Percentiles rank a stretch among this genome's conserved stretches.
phyloP scores from a whole-genome alignment of 257 asterid genomes.

The Fraxinus excelsior region DNA sequence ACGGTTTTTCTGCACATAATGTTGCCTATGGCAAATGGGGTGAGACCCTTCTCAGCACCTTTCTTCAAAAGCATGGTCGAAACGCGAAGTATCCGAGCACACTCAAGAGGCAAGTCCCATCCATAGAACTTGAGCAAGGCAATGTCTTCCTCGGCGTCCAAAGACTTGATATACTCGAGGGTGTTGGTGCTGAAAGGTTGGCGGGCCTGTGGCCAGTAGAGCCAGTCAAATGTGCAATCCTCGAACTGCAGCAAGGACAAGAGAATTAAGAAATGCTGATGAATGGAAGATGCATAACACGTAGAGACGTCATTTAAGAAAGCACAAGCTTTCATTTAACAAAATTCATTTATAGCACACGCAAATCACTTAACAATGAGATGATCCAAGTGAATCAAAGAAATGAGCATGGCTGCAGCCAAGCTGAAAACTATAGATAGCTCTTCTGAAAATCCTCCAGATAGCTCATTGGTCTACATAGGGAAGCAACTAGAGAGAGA shows the following conservation, averaged over 20 bases:
- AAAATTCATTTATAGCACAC: not conserved
- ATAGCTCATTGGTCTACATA: not conserved
- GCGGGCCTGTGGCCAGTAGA: conserved; percentile 34
- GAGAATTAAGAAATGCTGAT: not conserved
- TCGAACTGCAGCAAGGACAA: conserved; percentile 25
- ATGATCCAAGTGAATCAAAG: not conserved
- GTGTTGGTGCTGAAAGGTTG: conserved; percentile 26
- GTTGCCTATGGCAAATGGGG: conserved; percentile 28
- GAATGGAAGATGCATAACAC: not conserved
- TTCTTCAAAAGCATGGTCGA: conserved; percentile 38
- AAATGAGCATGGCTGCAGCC: not conserved
- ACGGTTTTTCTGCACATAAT: conserved; percentile 26
- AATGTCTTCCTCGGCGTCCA: conserved; percentile 32
- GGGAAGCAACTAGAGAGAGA: not conserved
- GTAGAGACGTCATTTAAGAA: not conserved
- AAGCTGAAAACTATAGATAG: not conserved
- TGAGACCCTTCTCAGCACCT: conserved; percentile 27
- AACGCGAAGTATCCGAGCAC: conserved; percentile 26
- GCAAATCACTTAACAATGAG: not conserved
- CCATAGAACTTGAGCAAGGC: conserved; percentile 31
- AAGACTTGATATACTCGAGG: conserved; percentile 26
- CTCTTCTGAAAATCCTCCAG: not conserved
- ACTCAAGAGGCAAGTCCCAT: conserved; percentile 28
- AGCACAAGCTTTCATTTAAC: not conserved
- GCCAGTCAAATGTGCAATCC: conserved; percentile 36